Base-by-base conservation (phyloP, 176 grass and related monocot species). In the Aegilops bicornis region DNA sequence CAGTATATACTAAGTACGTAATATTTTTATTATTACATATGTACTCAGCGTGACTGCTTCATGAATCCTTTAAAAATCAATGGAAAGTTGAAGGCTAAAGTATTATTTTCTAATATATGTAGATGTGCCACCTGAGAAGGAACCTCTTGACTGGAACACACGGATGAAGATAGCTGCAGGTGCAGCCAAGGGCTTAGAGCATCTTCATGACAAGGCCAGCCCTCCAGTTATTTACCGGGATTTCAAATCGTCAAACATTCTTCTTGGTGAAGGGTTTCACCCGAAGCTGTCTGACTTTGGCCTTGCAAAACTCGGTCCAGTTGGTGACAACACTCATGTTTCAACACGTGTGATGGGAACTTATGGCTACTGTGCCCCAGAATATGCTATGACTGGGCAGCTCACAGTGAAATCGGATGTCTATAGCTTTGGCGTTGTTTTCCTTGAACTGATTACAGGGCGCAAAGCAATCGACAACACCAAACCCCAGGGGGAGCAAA, bases 221-320 rank as follows among this genome's bases (percentile, higher is more conserved):
- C 95, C 95, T 19, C 95, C 95, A 1, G 90, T 97, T 78, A 97
- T 97, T 84, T 97, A 92, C 45, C 85, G 95, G 4, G 95, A 97
- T 84, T 97, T 97, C 86, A 97, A 97, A 78, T 92, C 95, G 8
- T 97, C 95, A 74, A 97, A 97, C 84, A 97, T 97, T 86, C 95
- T 97, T 82, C 89, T 97, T 63, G 92, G 85, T 56, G 92, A 97
- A 90, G 88, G 88, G 73, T 97, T 92, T 88, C 88, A 92, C 67
- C 95, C 95, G 0, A 97, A 97, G 78, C 78, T 97, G 59, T 97
- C 95, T 20, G 95, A 97, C 43, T 97, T 97, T 77, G 95, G 95
- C 33, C 95, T 97, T 39, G 95, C 95, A 69, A 97, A 97, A 85
- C 83, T 97, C 66, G 95, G 95, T 63, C 95, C 95, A 9, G 95